Evolutionary conservation across 495 filamentous ascomycete species (phyloP).

Genomic region (Trichoderma orchidacearum): DNA sequence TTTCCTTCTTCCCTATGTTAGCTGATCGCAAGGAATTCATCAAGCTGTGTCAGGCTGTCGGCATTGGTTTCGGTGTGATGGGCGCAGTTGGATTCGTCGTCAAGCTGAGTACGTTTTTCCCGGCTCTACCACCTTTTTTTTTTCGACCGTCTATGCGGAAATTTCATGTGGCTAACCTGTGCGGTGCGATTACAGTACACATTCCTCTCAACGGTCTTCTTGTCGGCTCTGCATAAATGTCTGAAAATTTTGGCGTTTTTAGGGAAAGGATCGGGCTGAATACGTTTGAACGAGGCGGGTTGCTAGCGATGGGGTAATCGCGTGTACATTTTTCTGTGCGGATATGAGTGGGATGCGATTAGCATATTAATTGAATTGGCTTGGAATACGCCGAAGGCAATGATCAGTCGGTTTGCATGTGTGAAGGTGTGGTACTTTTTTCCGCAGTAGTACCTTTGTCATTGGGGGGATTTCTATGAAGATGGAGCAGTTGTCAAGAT

Average conservation of each 20-base stretch:
- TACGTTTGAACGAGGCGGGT: background rate
- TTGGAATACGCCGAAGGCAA: background rate
- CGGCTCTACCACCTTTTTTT: background rate
- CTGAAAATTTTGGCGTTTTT: background rate
- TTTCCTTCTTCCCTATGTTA: constrained; percentile 2
- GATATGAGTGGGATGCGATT: background rate
- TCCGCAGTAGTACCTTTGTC: no score
- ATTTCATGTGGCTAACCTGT: background rate
- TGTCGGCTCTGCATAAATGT: constrained; percentile 17
- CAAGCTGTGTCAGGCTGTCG: constrained; percentile 91
- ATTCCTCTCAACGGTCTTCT: constrained; percentile 22
- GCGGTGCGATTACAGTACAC: constrained; percentile 11
- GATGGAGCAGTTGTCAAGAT: no score
- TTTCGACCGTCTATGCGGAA: background rate
- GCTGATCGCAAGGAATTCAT: constrained; percentile 79
- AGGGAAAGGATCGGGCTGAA: background rate
- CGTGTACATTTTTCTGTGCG: background rate
- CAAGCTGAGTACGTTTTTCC: constrained; percentile 58
- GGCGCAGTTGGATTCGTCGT: constrained; percentile 71
- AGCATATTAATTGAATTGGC: background rate
- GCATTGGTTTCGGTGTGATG: constrained; percentile 40
- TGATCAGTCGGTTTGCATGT: no score
- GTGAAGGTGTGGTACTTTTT: no score
- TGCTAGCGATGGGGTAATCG: background rate
- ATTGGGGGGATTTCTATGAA: no score